Percentiles rank a stretch among this genome's conserved stretches.
These are phyloP conservation scores for Aspergillus funiculosus DNA, from an alignment of 495 filamentous ascomycete genomes.

Conservation along the genomic window DNA sequence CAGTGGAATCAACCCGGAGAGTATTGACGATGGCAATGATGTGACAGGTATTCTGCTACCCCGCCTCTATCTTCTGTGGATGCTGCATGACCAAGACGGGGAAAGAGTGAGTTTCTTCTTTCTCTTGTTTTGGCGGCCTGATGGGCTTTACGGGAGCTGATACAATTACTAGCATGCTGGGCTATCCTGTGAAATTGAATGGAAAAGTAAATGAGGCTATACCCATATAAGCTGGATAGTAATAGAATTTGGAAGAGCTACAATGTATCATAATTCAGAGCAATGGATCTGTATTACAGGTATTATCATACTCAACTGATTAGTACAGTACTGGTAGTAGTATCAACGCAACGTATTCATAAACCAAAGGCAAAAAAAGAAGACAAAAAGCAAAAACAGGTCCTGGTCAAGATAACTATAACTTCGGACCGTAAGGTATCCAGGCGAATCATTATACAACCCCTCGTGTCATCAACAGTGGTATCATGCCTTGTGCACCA, in stretches of 20 bases:
- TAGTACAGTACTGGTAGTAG: too few relatives aligned
- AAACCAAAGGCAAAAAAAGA: conserved; percentile 11
- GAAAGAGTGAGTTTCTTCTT: conserved; percentile 43
- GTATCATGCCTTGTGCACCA: background rate
- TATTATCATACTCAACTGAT: conserved; percentile 8
- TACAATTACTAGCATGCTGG: conserved; percentile 40
- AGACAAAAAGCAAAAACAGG: too few relatives aligned
- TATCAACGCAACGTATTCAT: conserved; percentile 9
- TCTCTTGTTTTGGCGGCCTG: background rate
- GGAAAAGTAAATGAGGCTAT: conserved; percentile 49
- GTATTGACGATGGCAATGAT: too few relatives aligned
- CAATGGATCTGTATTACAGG: too few relatives aligned
- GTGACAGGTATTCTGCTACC: conserved; percentile 52
- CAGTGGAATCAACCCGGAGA: too few relatives aligned
- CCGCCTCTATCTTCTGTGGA: conserved; percentile 53
- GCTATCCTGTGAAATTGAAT: conserved; percentile 50
- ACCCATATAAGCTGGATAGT: conserved; percentile 29
- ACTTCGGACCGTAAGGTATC: conserved; percentile 18
- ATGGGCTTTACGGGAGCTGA: conserved; percentile 16
- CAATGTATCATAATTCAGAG: too few relatives aligned
- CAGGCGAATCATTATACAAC: conserved; percentile 16
- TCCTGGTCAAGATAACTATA: conserved; percentile 7
- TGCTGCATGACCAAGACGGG: conserved; percentile 53
- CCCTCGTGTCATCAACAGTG: conserved; percentile 4
- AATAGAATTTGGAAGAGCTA: too few relatives aligned